phyloP scores from a whole-genome alignment of 345 rosid species.

The Populus simonii region DNA sequence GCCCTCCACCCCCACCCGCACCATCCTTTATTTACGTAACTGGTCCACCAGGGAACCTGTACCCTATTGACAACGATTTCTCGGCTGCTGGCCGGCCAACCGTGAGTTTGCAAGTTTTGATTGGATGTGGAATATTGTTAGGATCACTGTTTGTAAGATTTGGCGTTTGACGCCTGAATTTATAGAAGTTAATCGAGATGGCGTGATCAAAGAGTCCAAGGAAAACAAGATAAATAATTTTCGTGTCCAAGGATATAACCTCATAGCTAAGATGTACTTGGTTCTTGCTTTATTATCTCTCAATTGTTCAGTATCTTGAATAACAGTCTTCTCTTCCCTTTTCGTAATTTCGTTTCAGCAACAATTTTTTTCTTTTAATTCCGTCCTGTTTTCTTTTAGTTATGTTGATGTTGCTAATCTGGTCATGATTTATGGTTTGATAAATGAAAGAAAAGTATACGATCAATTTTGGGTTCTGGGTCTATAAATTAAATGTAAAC shows the following conservation, averaged over 20 bases:
- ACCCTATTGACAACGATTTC: slow-evolving; percentile 45
- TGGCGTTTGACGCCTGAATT: slow-evolving; percentile 4
- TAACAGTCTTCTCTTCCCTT: neutral
- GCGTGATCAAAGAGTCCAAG: slow-evolving; percentile 1
- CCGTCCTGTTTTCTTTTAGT: neutral
- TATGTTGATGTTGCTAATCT: neutral
- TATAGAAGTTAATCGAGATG: neutral
- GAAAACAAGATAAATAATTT: neutral
- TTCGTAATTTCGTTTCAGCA: neutral
- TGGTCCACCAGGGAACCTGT: slow-evolving; percentile 60
- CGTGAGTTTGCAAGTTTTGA: slow-evolving; percentile 30
- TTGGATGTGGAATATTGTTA: slow-evolving; percentile 35
- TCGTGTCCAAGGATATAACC: neutral
- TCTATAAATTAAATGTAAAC: neutral
- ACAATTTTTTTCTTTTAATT: no score
- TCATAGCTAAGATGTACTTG: neutral
- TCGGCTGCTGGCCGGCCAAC: slow-evolving; percentile 24
- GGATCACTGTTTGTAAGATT: slow-evolving; percentile 14
- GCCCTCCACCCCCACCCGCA: slow-evolving; percentile 51
- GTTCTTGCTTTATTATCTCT: slow-evolving; percentile 7
- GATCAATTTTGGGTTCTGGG: neutral
- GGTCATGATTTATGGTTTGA: neutral
- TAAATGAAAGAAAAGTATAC: neutral
- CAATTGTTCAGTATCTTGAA: slow-evolving; percentile 3
- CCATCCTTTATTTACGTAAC: slow-evolving; percentile 39